Conservation (phyloP, 2,329 filamentous ascomycete genomes). For the Blumeria hordei region DNA sequence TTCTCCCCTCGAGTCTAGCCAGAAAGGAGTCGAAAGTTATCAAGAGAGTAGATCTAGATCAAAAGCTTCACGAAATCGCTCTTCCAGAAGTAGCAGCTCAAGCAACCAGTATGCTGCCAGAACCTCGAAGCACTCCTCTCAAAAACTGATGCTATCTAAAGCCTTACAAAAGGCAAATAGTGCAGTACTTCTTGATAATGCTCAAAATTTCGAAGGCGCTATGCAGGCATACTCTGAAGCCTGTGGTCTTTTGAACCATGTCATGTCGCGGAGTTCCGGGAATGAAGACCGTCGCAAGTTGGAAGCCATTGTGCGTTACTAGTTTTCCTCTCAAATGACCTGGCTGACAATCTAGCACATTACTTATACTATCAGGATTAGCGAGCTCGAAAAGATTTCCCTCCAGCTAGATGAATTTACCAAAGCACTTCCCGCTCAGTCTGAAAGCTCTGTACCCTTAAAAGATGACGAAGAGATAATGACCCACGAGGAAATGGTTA, state of each 20-base stretch:
- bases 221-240: conserved; percentile 80
- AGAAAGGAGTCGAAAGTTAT: conserved; percentile 1
- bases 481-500: conserved; percentile 13
- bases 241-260: conserved; percentile 65
- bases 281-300: conserved; percentile 78
- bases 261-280: conserved; percentile 61
- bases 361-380: conserved; percentile 76
- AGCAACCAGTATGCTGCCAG: conserved; percentile 18
- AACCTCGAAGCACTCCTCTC: conserved; percentile 30
- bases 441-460: conserved; percentile 30
- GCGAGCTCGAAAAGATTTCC: conserved; percentile 55
- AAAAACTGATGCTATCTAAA: conserved; percentile 92
- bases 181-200: conserved; percentile 86
- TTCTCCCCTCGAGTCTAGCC: conserved; percentile 5
- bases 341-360: conserved; percentile 32
- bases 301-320: conserved; percentile 60
- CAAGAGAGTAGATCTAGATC: conserved; percentile 5
- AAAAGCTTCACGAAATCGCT: conserved; percentile 21
- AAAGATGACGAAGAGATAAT: conserved; percentile 16
- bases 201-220: conserved; percentile 78
- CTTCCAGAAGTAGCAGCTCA: conserved; percentile 21
- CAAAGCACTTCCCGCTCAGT: conserved; percentile 53
- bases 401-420: conserved; percentile 29
- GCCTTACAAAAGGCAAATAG: conserved; percentile 89
- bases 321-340: neutral